A percentile compares a stretch with the other conserved stretches of the same genome.
Conservation (phyloP, 176 grass and related monocot genomes). For the Ananas comosus region DNA sequence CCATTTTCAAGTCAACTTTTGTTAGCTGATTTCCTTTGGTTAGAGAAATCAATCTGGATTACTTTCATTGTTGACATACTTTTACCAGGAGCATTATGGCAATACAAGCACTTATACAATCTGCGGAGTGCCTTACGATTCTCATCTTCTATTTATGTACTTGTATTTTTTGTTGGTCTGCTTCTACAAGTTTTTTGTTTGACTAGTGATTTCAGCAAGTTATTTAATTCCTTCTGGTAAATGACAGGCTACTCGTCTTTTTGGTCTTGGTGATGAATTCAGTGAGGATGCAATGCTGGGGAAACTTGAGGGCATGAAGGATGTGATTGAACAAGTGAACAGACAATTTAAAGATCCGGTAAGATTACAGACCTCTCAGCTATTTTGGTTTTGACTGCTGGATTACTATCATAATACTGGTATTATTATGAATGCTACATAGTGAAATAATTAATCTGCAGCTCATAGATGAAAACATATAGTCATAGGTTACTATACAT, state of each 20-base stretch:
- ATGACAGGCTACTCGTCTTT: slow-evolving; percentile 77
- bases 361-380: slow-evolving; percentile 26
- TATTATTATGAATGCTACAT: too few relatives aligned
- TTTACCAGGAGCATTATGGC: background rate
- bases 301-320: slow-evolving; percentile 93
- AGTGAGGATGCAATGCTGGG: slow-evolving; percentile 96
- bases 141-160: background rate
- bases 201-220: background rate
- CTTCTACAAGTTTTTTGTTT: background rate
- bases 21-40: too few relatives aligned
- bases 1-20: too few relatives aligned
- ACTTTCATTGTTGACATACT: too few relatives aligned
- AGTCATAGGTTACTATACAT: too few relatives aligned
- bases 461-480: too few relatives aligned
- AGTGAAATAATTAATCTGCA: too few relatives aligned
- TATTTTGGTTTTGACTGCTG: background rate
- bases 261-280: slow-evolving; percentile 96
- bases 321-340: slow-evolving; percentile 98
- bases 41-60: too few relatives aligned
- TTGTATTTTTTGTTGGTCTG: background rate
- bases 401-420: too few relatives aligned
- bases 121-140: background rate
- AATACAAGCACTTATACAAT: background rate
- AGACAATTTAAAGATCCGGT: slow-evolving; percentile 99
- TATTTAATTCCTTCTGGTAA: background rate